Conservation (phyloP, 2,329 filamentous ascomycete species). For the Sordariomycetes sp. region DNA sequence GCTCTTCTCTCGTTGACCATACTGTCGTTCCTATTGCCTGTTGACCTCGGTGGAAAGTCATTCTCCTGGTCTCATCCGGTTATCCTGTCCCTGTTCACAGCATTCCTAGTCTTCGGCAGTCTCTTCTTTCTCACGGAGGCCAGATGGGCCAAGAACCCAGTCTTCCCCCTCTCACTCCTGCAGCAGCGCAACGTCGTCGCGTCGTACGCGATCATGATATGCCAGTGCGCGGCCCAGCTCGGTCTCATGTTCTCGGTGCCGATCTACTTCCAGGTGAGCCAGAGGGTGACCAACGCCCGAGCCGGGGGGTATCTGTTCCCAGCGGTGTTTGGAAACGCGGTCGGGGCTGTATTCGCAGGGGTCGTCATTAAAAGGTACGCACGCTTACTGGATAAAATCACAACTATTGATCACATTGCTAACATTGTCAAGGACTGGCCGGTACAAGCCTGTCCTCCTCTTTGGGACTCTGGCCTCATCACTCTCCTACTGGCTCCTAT, state of each 20-base stretch:
- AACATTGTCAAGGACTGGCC: slow-evolving; percentile 30
- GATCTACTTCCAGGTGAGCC: slow-evolving; percentile 55
- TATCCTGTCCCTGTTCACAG: slow-evolving; percentile 24
- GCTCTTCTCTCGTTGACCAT: slow-evolving; percentile 43
- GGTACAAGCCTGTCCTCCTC: slow-evolving; percentile 41
- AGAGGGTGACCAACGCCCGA: slow-evolving; percentile 38
- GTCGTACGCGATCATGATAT: slow-evolving; percentile 34
- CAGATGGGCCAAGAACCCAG: slow-evolving; percentile 34
- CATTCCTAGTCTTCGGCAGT: slow-evolving; percentile 21
- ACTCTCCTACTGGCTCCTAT: slow-evolving; percentile 35
- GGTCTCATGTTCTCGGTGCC: slow-evolving; percentile 47
- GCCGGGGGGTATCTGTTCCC: slow-evolving; percentile 52
- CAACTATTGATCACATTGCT: neutral
- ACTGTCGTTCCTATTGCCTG: slow-evolving; percentile 39
- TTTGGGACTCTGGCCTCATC: slow-evolving; percentile 34
- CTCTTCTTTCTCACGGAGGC: slow-evolving; percentile 35
- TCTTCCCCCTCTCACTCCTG: slow-evolving; percentile 44
- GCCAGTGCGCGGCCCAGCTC: slow-evolving; percentile 42
- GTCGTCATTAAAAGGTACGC: slow-evolving; percentile 32
- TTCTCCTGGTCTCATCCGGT: slow-evolving; percentile 38
- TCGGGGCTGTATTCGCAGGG: slow-evolving; percentile 49
- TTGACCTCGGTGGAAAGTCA: slow-evolving; percentile 43
- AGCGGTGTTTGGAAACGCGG: slow-evolving; percentile 52
- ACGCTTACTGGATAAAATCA: neutral
- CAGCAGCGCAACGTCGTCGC: slow-evolving; percentile 35